A percentile compares a stretch with the other conserved stretches of the same genome.
Evolutionary conservation across 768 basidiomycete species (phyloP).

Genomic region (Podaxis sp.): DNA sequence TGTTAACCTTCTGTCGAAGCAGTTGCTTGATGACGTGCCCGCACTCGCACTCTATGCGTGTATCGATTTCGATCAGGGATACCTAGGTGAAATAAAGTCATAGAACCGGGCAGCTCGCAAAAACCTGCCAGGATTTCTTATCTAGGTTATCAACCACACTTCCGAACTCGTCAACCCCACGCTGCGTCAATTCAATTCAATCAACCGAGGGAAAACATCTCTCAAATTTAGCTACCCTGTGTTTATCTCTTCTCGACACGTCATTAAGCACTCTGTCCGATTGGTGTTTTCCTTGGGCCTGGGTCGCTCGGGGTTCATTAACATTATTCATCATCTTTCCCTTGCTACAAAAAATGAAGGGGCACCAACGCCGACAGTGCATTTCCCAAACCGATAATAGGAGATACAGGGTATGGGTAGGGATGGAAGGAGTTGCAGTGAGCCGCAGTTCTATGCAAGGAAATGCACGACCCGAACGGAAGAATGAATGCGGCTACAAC

Average conservation of each 20-base stretch:
- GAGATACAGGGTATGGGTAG: background rate
- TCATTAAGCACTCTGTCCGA: background rate
- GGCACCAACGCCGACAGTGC: background rate
- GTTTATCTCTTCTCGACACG: constrained; percentile 7
- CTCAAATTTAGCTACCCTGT: background rate
- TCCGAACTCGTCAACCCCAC: background rate
- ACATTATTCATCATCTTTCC: background rate
- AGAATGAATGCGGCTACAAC: background rate
- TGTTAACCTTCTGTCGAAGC: background rate
- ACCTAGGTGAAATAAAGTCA: background rate
- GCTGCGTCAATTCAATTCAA: constrained; percentile 1
- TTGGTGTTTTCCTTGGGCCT: background rate
- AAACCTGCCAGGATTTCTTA: background rate
- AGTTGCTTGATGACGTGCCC: constrained; percentile 3
- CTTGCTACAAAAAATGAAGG: background rate
- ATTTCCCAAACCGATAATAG: background rate
- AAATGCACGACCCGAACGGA: background rate
- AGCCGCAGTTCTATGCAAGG: background rate
- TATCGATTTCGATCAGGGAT: background rate
- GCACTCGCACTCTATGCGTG: constrained; percentile 2
- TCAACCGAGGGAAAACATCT: background rate
- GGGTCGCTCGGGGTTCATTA: background rate
- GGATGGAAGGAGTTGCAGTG: background rate
- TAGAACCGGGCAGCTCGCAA: background rate
- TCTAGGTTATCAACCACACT: constrained; percentile 1